phyloP scores from a whole-genome alignment of 2,329 filamentous ascomycete species.

The Claviceps arundinis region DNA sequence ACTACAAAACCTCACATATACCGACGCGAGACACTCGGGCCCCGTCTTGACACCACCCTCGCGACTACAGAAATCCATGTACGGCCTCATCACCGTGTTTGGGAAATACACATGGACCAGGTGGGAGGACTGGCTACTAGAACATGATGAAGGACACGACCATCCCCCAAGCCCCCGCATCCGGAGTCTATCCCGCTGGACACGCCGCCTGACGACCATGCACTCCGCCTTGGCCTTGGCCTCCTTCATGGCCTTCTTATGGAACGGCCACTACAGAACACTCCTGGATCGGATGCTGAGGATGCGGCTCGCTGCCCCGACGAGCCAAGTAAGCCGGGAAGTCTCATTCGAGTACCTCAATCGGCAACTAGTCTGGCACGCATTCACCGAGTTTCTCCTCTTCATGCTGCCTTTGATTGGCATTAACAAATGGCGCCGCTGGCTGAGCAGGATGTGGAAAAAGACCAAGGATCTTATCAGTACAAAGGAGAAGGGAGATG shows the following conservation, averaged over 20 bases:
- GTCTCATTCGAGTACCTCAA: conserved; percentile 98
- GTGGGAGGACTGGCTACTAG: conserved; percentile 78
- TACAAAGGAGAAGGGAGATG: conserved; percentile 31
- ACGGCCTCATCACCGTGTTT: conserved; percentile 74
- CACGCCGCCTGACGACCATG: conserved; percentile 52
- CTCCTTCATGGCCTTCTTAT: conserved; percentile 82
- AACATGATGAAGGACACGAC: conserved; percentile 60
- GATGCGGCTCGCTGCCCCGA: conserved; percentile 74
- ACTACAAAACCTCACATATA: conserved; percentile 81
- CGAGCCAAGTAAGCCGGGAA: conserved; percentile 74
- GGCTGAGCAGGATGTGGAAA: conserved; percentile 77
- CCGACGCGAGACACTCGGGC: conserved; percentile 59
- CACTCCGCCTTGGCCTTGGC: conserved; percentile 72
- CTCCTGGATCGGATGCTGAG: conserved; percentile 73
- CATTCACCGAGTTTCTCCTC: conserved; percentile 97
- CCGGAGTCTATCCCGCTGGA: conserved; percentile 52
- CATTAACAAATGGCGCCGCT: conserved; percentile 82
- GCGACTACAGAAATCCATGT: conserved; percentile 69
- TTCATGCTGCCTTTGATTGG: conserved; percentile 95
- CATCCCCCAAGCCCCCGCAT: conserved; percentile 39
- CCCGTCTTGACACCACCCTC: conserved; percentile 56
- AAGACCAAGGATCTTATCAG: conserved; percentile 56
- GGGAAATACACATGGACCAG: conserved; percentile 84
- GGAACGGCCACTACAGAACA: conserved; percentile 84
- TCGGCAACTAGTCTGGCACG: conserved; percentile 95